These are phyloP conservation scores for Withania somnifera DNA, from an alignment of 305 asterid species.

Conservation along the genomic window DNA sequence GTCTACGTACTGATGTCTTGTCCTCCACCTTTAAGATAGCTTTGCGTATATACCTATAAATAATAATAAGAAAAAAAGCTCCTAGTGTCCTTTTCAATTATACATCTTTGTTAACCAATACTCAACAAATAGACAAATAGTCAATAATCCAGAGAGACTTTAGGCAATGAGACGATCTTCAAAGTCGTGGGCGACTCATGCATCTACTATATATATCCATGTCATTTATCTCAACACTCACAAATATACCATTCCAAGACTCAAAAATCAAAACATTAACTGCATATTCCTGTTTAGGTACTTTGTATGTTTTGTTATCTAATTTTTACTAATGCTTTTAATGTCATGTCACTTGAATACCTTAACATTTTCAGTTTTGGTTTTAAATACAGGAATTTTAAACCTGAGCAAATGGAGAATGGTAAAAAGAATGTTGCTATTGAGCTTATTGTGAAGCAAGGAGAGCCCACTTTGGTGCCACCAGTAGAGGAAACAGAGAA, in stretches of 20 bases:
- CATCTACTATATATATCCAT: conserved; percentile 26
- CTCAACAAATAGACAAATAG: conserved; percentile 13
- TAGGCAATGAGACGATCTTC: no score
- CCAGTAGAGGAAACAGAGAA: conserved; percentile 58
- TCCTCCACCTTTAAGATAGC: background rate
- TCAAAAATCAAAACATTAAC: background rate
- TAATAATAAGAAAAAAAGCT: background rate
- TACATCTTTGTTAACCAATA: conserved; percentile 42
- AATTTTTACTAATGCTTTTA: background rate
- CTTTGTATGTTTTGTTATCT: background rate
- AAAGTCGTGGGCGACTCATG: no score
- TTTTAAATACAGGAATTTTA: background rate
- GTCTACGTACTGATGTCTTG: background rate
- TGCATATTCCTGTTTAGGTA: conserved; percentile 11
- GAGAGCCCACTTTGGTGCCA: conserved; percentile 38
- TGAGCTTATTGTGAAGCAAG: conserved; percentile 41
- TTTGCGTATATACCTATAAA: background rate
- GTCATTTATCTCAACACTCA: background rate
- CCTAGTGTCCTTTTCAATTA: conserved; percentile 30
- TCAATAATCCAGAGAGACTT: no score
- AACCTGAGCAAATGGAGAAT: conserved; percentile 39
- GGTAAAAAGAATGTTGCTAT: conserved; percentile 9
- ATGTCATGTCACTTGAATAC: background rate
- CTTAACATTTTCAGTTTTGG: background rate
- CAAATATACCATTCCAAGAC: background rate